Base-by-base conservation (phyloP, 2,329 filamentous ascomycete species). In the Microcyclosporella mali region DNA sequence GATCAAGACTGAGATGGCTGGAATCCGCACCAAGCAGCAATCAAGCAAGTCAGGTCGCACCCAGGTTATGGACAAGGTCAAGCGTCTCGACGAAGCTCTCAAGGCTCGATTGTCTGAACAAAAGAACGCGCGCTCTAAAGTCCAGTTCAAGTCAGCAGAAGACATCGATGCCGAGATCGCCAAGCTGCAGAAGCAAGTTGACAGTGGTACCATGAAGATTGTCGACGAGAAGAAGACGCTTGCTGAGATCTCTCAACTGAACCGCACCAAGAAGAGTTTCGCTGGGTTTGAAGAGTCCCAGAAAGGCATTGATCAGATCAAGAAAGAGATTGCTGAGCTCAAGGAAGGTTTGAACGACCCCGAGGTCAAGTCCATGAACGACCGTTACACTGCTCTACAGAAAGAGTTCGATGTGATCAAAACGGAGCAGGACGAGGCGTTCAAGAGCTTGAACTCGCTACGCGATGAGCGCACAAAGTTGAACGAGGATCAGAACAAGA, bases 181-280 rank as follows among this genome's bases (percentile, higher is more conserved):
- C 47, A 74, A 75, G 40, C 80, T 95, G 41, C 86, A 95, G 55
- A 83, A 83, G 68, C 79, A 90, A 65, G 88, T 97, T 57, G 86
- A 94, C 66, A 78, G 81, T 28, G 90, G 90, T 52, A 84, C 78
- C 65, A 89, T 98, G 84, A 94, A 89, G 71, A 74, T 98, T 39
- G 92, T 97, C 9, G 92, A 98, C 58, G 92, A 97, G 79, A 94
- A 88, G 76, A 97, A 95, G 78, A 82, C 87, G 7, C 75, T 97
- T 15, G 71, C 78, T 38, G 88, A 95, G 59, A 83, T 95, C 57
- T 85, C 84, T 37, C 83, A 72, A 64, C 72, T 97, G 55, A 83
- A 85, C 67, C 94, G 94, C 74, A 78, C 85, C 61, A 86, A 86
- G 71, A 97, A 95, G 80, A 84, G 81, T 68, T 95, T 98, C 65